Evolutionary conservation across 352 stramenopile genomes (phyloP).

Genomic region (Phytophthora idaei): DNA sequence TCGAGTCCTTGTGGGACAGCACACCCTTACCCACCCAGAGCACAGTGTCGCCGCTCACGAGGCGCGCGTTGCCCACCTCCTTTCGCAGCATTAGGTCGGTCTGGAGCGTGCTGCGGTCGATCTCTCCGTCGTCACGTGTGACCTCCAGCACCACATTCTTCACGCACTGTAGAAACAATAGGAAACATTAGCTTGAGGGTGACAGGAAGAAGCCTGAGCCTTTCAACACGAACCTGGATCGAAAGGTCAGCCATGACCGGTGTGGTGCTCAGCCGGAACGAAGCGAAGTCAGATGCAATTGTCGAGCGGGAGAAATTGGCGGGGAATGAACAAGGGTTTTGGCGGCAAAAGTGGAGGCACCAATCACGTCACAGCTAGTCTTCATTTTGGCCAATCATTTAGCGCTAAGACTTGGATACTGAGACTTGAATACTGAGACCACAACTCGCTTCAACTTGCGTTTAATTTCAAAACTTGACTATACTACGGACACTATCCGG

Average conservation of each 20-base stretch:
- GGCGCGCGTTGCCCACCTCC: constrained; percentile 78
- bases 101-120: constrained; percentile 43
- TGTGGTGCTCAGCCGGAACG: constrained; percentile 13
- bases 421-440: too few species aligned
- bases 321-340: constrained; percentile 36
- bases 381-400: constrained; percentile 21
- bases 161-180: constrained; percentile 47
- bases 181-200: neutral
- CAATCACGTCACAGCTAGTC: constrained; percentile 19
- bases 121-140: constrained; percentile 45
- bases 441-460: constrained; percentile 32
- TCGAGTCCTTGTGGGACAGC: constrained; percentile 56
- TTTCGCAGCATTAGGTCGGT: constrained; percentile 68
- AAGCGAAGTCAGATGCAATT: constrained; percentile 14
- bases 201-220: neutral
- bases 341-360: constrained; percentile 41
- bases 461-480: constrained; percentile 17
- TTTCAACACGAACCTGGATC: constrained; percentile 29
- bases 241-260: constrained; percentile 32
- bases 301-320: constrained; percentile 26
- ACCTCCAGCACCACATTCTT: constrained; percentile 65
- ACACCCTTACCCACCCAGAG: constrained; percentile 68
- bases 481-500: constrained; percentile 4
- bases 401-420: neutral
- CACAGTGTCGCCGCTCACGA: constrained; percentile 74